A percentile compares a stretch with the other conserved stretches of the same genome.
phyloP scores from a whole-genome alignment of 306 rosid species.

The Morella rubra region DNA sequence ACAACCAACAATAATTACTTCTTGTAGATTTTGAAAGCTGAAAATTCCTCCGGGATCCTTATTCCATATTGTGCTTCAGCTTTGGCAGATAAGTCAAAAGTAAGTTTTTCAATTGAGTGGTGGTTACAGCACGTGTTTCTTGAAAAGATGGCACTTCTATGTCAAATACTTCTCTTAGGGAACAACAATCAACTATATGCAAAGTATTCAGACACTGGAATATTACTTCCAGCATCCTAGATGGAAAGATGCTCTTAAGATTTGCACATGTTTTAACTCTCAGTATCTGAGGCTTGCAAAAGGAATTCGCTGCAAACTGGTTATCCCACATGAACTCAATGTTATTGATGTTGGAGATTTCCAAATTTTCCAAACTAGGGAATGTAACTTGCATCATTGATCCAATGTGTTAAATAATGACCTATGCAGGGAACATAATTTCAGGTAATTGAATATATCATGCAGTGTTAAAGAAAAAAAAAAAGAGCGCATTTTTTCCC shows the following conservation, averaged over 20 bases:
- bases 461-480: too few species aligned
- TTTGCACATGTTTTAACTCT: too few species aligned
- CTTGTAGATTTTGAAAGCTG: constrained; percentile 6
- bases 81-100: constrained; percentile 28
- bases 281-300: too few species aligned
- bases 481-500: too few species aligned
- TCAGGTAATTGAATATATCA: too few species aligned
- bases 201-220: background rate
- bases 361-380: too few species aligned
- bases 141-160: too few species aligned
- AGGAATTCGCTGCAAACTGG: too few species aligned
- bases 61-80: constrained; percentile 32
- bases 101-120: constrained; percentile 15
- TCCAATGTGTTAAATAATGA: background rate
- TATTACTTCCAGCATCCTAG: background rate
- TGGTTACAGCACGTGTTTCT: too few species aligned
- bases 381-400: too few species aligned
- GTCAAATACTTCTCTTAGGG: background rate
- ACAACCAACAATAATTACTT: constrained; percentile 14
- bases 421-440: background rate
- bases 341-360: too few species aligned
- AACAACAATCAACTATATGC: background rate
- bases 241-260: background rate
- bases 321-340: too few species aligned
- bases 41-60: constrained; percentile 15